Conservation (phyloP, 2,329 filamentous ascomycete species). For the Apiospora aurea region DNA sequence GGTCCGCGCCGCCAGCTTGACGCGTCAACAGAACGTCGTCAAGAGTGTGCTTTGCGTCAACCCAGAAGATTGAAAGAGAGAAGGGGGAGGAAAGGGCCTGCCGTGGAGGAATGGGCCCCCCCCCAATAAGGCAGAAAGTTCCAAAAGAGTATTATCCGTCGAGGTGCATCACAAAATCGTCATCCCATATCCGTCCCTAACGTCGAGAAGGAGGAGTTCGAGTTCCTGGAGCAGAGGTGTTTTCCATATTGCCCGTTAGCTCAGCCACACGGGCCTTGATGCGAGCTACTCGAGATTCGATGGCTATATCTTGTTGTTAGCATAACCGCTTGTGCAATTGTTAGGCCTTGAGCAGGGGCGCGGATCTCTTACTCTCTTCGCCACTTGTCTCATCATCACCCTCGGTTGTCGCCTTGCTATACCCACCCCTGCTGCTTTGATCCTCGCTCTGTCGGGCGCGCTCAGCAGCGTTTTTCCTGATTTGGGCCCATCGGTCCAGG, state of each 20-base stretch:
- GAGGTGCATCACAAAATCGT: constrained; percentile 32
- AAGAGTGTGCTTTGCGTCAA: background rate
- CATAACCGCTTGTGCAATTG: constrained; percentile 18
- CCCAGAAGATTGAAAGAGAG: constrained; percentile 4
- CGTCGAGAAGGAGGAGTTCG: constrained; percentile 45
- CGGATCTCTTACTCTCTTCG: constrained; percentile 63
- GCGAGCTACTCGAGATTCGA: constrained; percentile 93
- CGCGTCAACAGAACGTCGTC: constrained; percentile 1
- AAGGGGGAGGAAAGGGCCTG: background rate
- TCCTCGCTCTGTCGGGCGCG: constrained; percentile 73
- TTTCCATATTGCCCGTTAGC: constrained; percentile 85
- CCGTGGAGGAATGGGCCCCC: background rate
- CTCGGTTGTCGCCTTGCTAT: constrained; percentile 61
- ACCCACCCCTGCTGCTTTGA: constrained; percentile 62
- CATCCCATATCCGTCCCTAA: constrained; percentile 41
- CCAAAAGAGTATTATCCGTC: constrained; percentile 18
- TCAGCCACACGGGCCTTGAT: constrained; percentile 98
- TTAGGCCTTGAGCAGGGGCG: background rate
- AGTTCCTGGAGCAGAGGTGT: constrained; percentile 43
- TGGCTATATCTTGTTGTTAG: constrained; percentile 65
- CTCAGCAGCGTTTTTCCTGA: constrained; percentile 91
- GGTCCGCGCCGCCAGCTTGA: constrained; percentile 3
- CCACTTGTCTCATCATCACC: constrained; percentile 90
- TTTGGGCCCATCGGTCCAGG: constrained; percentile 92
- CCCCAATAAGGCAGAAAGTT: background rate